Conservation (phyloP, 257 asterid species). For the Ilex asprella region DNA sequence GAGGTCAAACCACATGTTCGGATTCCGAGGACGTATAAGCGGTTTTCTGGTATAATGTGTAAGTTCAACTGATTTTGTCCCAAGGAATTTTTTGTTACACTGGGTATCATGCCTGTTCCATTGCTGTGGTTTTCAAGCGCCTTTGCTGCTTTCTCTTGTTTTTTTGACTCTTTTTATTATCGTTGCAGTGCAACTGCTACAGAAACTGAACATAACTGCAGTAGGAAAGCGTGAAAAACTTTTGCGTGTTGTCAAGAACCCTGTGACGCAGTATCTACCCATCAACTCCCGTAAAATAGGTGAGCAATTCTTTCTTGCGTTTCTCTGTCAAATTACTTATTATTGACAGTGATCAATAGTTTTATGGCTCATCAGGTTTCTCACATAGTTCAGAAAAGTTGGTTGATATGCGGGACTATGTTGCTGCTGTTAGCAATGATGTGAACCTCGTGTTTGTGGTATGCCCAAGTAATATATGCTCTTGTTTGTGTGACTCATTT, state of each 20-base stretch:
- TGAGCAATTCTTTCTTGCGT: constrained; percentile 12
- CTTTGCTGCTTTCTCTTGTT: neutral
- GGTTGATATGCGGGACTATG: constrained; percentile 65
- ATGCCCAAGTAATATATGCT: constrained; percentile 11
- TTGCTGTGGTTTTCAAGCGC: neutral
- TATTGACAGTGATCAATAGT: constrained; percentile 3
- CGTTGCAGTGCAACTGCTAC: constrained; percentile 74
- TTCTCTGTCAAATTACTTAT: neutral
- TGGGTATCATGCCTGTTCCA: neutral
- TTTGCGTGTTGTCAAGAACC: constrained; percentile 65
- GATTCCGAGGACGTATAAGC: constrained; percentile 82
- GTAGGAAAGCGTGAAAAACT: constrained; percentile 68
- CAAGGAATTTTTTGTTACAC: too few relatives aligned
- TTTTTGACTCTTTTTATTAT: neutral
- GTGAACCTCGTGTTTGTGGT: constrained; percentile 82
- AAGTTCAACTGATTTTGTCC: constrained; percentile 23
- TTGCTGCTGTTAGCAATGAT: constrained; percentile 45
- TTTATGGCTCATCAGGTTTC: constrained; percentile 46
- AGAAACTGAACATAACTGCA: constrained; percentile 63
- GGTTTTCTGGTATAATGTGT: constrained; percentile 90
- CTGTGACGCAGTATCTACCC: constrained; percentile 79
- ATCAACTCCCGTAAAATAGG: constrained; percentile 74
- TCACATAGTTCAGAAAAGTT: constrained; percentile 85
- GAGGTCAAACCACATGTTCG: constrained; percentile 84
- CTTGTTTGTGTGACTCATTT: neutral